These are phyloP conservation scores for Scleroderma citrinum DNA, from an alignment of 768 basidiomycete species.

Conservation along the genomic window DNA sequence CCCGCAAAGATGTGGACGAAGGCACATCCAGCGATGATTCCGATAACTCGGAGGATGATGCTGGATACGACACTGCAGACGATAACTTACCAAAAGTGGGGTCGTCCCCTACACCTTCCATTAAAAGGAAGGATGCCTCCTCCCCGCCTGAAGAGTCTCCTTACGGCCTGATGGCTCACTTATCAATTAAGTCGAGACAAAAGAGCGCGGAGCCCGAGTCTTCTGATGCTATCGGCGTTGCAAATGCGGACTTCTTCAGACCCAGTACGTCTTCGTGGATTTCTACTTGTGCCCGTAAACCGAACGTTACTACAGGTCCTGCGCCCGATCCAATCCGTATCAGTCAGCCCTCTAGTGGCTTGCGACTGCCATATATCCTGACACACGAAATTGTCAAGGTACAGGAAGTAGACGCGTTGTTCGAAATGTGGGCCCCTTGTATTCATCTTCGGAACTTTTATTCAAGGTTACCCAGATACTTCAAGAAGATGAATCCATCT, in stretches of 20 bases:
- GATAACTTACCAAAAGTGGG: slow-evolving; percentile 17
- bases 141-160: slow-evolving; percentile 55
- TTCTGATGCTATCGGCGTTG: slow-evolving; percentile 56
- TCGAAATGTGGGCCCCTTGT: slow-evolving; percentile 50
- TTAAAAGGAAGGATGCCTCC: slow-evolving; percentile 34
- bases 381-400: slow-evolving; percentile 56
- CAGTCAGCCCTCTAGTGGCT: slow-evolving; percentile 35
- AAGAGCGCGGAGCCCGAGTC: slow-evolving; percentile 39
- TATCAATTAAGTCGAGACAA: slow-evolving; percentile 44
- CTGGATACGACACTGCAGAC: slow-evolving; percentile 21
- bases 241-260: slow-evolving; percentile 62
- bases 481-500: slow-evolving; percentile 73
- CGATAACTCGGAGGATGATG: slow-evolving; percentile 32
- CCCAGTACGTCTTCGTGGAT: slow-evolving; percentile 38
- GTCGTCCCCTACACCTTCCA: slow-evolving; percentile 27
- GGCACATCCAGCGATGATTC: slow-evolving; percentile 35
- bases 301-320: slow-evolving; percentile 28
- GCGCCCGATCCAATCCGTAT: slow-evolving; percentile 36
- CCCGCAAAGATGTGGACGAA: slow-evolving; percentile 34
- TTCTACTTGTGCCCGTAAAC: neutral
- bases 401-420: slow-evolving; percentile 64
- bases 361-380: slow-evolving; percentile 61
- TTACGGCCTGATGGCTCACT: slow-evolving; percentile 69
- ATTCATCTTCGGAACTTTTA: neutral
- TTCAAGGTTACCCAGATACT: slow-evolving; percentile 44